Evolutionary conservation across 495 filamentous ascomycete species (phyloP).

Genomic region (Neurospora sp.): DNA sequence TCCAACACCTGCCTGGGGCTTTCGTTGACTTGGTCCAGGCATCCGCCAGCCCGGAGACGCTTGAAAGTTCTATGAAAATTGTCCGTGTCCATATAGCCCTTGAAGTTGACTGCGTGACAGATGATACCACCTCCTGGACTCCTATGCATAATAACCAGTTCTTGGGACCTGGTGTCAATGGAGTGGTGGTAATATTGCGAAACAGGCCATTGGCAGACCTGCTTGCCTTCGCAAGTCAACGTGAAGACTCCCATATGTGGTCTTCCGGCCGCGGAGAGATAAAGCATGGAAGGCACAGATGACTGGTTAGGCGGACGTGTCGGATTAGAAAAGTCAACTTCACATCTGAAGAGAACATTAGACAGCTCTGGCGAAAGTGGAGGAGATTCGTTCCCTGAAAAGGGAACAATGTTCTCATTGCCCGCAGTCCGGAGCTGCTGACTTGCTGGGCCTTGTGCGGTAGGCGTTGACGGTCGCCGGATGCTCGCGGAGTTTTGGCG

Average conservation of each 20-base stretch:
- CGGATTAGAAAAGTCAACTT: neutral
- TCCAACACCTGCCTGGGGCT: neutral
- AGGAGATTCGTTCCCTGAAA: neutral
- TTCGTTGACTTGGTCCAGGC: neutral
- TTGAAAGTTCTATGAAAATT: neutral
- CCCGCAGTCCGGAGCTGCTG: neutral
- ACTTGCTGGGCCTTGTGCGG: neutral
- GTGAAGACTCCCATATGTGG: neutral
- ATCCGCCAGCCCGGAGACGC: neutral
- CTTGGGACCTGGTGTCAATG: neutral
- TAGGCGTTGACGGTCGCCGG: neutral
- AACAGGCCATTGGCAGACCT: neutral
- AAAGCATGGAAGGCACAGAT: neutral
- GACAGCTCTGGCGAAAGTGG: neutral
- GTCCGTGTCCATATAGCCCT: neutral
- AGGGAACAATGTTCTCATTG: neutral
- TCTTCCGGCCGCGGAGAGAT: neutral
- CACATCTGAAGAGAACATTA: neutral
- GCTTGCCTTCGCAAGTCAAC: neutral
- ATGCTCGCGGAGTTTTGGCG: neutral
- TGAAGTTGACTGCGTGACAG: neutral
- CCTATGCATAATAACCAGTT: neutral
- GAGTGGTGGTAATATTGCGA: neutral
- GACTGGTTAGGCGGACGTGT: neutral
- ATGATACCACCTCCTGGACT: neutral